Percentiles rank a stretch among this genome's conserved stretches.
These are phyloP conservation scores for Coprinopsis sp. DNA, from an alignment of 768 basidiomycete genomes.

Conservation along the genomic window DNA sequence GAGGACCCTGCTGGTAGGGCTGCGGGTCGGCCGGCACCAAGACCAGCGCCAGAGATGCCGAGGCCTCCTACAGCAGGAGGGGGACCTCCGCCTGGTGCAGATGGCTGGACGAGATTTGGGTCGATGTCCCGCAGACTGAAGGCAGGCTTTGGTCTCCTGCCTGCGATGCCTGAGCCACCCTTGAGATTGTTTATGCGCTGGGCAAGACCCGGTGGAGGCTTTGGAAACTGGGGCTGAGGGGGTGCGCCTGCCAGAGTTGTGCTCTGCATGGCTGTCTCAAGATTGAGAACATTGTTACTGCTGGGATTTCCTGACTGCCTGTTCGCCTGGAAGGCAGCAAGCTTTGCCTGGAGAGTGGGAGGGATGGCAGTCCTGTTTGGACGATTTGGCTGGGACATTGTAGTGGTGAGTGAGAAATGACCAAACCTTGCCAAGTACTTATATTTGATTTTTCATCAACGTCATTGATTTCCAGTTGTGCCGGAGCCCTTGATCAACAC, in stretches of 20 bases:
- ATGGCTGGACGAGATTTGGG: conserved; percentile 27
- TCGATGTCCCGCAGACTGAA: conserved; percentile 65
- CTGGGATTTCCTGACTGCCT: conserved; percentile 6
- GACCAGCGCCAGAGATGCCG: conserved; percentile 48
- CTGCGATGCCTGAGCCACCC: conserved; percentile 10
- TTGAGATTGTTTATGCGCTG: not conserved
- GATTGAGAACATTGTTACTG: conserved; percentile 10
- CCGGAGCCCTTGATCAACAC: conserved; percentile 3
- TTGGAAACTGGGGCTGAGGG: not conserved
- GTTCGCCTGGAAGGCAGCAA: conserved; percentile 53
- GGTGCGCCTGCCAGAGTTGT: conserved; percentile 1
- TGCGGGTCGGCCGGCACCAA: conserved; percentile 61
- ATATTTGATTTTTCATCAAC: too few species aligned
- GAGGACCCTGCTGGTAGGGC: conserved; percentile 31
- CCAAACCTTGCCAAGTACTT: too few species aligned
- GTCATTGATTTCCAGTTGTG: too few species aligned
- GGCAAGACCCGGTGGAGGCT: conserved; percentile 4
- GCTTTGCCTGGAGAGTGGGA: conserved; percentile 85
- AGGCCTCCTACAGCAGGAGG: not conserved
- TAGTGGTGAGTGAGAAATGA: too few species aligned
- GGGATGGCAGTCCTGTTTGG: conserved; percentile 64
- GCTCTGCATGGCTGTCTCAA: conserved; percentile 15
- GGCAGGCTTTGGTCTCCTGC: conserved; percentile 45
- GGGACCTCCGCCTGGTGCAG: too few species aligned
- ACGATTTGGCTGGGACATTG: not conserved